Conservation (phyloP, 1,284 basidiomycete species). For the Cryptococcus sp. region DNA sequence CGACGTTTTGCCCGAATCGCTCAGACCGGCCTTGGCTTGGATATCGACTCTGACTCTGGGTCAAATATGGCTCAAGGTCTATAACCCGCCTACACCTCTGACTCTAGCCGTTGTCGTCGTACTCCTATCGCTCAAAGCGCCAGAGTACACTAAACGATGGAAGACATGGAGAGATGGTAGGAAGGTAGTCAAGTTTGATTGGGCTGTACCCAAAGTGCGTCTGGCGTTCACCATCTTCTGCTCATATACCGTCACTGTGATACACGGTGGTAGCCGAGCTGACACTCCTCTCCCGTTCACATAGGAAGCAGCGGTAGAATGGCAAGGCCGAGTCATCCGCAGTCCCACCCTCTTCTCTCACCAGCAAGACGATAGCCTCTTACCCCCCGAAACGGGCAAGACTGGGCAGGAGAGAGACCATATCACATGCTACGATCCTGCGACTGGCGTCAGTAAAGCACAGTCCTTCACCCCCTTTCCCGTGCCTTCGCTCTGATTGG, state of each 20-base stretch:
- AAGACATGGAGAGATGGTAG: conserved; percentile 19
- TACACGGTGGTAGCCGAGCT: too few relatives aligned
- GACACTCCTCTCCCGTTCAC: neutral
- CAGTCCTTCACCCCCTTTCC: neutral
- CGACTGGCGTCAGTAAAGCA: conserved; percentile 68
- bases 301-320: conserved; percentile 29
- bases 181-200: conserved; percentile 66
- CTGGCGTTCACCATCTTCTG: neutral
- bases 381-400: conserved; percentile 30
- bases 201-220: conserved; percentile 63
- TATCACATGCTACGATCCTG: conserved; percentile 88
- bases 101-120: conserved; percentile 27
- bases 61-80: conserved; percentile 36
- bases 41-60: conserved; percentile 35
- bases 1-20: neutral
- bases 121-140: conserved; percentile 17
- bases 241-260: too few relatives aligned
- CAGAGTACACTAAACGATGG: conserved; percentile 11
- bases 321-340: conserved; percentile 32
- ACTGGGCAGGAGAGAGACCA: conserved; percentile 62
- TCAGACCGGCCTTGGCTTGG: conserved; percentile 15
- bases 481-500: neutral
- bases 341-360: conserved; percentile 36
- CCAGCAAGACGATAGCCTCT: conserved; percentile 27
- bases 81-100: conserved; percentile 33